phyloP scores from a whole-genome alignment of 2,329 filamentous ascomycete genomes.

The Aspergillus oerlinghausenensis region DNA sequence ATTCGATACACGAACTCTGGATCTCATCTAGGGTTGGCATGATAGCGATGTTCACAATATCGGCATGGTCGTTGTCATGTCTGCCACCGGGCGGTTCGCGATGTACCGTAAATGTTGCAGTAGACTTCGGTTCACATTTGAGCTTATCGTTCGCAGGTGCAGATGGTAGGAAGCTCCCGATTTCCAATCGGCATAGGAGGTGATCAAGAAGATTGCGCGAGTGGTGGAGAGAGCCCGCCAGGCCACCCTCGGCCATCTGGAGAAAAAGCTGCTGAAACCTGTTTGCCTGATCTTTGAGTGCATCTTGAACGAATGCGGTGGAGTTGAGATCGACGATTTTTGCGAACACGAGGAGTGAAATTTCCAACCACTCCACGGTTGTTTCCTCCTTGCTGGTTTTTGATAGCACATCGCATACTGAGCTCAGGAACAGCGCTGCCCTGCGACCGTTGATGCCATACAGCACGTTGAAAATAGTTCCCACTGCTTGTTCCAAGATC shows the following conservation, averaged over 20 bases:
- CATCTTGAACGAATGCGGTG: slow-evolving; percentile 30
- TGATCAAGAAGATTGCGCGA: slow-evolving; percentile 13
- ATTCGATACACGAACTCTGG: slow-evolving; percentile 21
- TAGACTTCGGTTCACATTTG: background rate
- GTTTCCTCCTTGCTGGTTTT: background rate
- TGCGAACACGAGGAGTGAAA: slow-evolving; percentile 21
- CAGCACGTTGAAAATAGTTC: slow-evolving; percentile 43
- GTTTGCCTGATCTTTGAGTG: slow-evolving; percentile 13
- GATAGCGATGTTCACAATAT: slow-evolving; percentile 31
- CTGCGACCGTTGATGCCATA: slow-evolving; percentile 39
- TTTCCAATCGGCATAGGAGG: slow-evolving; percentile 18
- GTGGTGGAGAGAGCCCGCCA: slow-evolving; percentile 9
- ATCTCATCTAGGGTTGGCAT: slow-evolving; percentile 37
- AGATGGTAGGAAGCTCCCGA: slow-evolving; percentile 11
- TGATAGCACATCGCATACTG: slow-evolving; percentile 18
- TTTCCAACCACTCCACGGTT: slow-evolving; percentile 13
- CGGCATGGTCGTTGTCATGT: slow-evolving; percentile 35
- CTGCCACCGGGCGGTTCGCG: slow-evolving; percentile 23
- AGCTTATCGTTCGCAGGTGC: background rate
- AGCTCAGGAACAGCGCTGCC: slow-evolving; percentile 33
- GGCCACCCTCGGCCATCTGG: slow-evolving; percentile 6
- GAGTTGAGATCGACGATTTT: slow-evolving; percentile 36
- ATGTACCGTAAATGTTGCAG: slow-evolving; percentile 10
- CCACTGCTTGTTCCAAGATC: slow-evolving; percentile 39
- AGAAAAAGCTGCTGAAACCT: slow-evolving; percentile 14